Conservation (phyloP, 306 rosid species). For the Vigna mungo region DNA sequence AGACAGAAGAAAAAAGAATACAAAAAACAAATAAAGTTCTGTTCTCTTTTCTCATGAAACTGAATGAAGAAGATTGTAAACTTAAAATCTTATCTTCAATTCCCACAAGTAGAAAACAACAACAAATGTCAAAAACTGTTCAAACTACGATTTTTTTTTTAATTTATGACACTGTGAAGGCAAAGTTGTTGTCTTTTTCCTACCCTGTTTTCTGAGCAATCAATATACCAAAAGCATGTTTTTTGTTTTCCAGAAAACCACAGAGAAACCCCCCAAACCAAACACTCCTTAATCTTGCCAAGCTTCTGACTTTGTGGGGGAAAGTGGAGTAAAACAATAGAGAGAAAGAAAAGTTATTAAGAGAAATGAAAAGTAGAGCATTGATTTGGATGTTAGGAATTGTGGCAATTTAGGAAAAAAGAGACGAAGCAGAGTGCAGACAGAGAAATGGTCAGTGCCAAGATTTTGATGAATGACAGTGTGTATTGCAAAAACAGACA, state of each 20-base stretch:
- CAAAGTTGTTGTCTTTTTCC: background rate
- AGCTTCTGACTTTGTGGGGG: background rate
- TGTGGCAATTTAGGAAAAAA: background rate
- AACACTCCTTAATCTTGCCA: background rate
- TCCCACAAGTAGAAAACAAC: background rate
- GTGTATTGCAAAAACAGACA: background rate
- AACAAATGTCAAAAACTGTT: background rate
- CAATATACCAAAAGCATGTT: background rate
- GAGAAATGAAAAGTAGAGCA: background rate
- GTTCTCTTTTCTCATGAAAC: background rate
- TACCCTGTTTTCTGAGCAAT: background rate
- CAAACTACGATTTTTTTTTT: background rate
- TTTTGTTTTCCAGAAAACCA: background rate
- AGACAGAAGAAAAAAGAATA: background rate
- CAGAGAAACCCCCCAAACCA: background rate
- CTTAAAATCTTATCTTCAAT: background rate
- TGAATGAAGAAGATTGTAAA: background rate
- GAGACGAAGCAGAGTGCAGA: background rate
- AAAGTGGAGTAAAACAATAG: background rate
- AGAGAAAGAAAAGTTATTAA: background rate
- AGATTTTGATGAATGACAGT: background rate
- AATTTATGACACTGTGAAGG: background rate
- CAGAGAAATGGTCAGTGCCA: background rate
- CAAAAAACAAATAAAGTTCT: background rate
- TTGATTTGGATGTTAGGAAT: background rate